These are phyloP conservation scores for Rhodotorula sphaerocarpa DNA, from an alignment of 768 basidiomycete species.

Conservation along the genomic window DNA sequence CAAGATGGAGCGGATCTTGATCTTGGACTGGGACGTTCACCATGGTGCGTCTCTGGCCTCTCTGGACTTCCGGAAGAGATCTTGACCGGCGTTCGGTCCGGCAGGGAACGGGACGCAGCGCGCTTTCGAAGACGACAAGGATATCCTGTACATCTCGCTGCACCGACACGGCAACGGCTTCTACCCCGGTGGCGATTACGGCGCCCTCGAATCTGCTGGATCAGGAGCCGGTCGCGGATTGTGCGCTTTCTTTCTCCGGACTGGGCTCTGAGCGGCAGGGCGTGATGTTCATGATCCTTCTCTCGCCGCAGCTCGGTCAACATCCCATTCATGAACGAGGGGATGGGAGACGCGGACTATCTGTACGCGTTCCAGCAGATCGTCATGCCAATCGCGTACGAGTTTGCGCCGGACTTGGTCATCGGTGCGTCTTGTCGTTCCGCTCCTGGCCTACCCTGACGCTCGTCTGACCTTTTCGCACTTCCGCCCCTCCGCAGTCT, in stretches of 20 bases:
- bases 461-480: no score
- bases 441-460: no score
- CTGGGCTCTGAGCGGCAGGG: not conserved
- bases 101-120: constrained; percentile 93
- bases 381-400: constrained; percentile 92
- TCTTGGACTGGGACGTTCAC: constrained; percentile 96
- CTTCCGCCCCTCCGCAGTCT: constrained; percentile 54
- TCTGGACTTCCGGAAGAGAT: no score
- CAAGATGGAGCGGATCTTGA: constrained; percentile 66
- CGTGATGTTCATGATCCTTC: not conserved
- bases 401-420: constrained; percentile 90
- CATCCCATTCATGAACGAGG: constrained; percentile 80
- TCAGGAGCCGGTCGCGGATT: constrained; percentile 74
- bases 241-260: constrained; percentile 43
- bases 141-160: constrained; percentile 83
- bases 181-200: constrained; percentile 88
- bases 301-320: constrained; percentile 68
- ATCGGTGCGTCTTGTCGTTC: constrained; percentile 79
- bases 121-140: constrained; percentile 86
- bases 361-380: constrained; percentile 91
- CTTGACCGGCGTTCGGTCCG: no score
- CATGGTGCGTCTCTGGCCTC: constrained; percentile 55
- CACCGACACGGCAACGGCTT: constrained; percentile 94
- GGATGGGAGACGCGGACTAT: constrained; percentile 92
- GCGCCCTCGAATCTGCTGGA: constrained; percentile 75